A percentile compares a stretch with the other conserved stretches of the same genome.
Conservation (phyloP, 2,329 filamentous ascomycete genomes). For the Alternaria burnsii region DNA sequence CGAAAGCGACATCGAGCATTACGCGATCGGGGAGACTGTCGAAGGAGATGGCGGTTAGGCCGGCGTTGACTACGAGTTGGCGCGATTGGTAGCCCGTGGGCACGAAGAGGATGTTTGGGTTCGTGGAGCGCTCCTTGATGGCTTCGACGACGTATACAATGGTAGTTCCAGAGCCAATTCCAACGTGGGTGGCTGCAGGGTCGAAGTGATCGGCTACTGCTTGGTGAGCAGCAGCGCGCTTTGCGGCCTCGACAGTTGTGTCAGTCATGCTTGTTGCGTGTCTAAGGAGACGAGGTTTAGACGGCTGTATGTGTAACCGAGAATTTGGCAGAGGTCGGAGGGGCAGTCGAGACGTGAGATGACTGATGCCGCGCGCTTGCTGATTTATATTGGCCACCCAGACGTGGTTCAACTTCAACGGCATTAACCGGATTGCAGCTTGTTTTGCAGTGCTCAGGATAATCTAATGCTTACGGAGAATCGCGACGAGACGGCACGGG, state of each 20-base stretch:
- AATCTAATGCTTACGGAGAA: background rate
- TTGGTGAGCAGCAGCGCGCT: slow-evolving; percentile 75
- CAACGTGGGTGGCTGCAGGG: slow-evolving; percentile 69
- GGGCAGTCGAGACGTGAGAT: slow-evolving; percentile 32
- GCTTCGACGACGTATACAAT: slow-evolving; percentile 87
- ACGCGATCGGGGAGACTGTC: slow-evolving; percentile 72
- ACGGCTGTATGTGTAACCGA: slow-evolving; percentile 10
- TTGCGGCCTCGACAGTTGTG: slow-evolving; percentile 70
- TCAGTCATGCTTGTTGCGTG: slow-evolving; percentile 40
- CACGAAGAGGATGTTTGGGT: slow-evolving; percentile 76
- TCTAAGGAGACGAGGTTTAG: background rate
- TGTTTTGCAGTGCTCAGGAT: background rate
- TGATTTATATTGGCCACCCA: slow-evolving; percentile 32
- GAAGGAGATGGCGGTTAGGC: slow-evolving; percentile 78
- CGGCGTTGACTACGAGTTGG: slow-evolving; percentile 81
- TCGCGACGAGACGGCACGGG: background rate
- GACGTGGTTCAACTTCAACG: slow-evolving; percentile 11
- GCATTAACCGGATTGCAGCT: slow-evolving; percentile 25
- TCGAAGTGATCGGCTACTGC: slow-evolving; percentile 77
- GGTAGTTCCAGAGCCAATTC: slow-evolving; percentile 82
- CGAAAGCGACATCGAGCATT: slow-evolving; percentile 87
- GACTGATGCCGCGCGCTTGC: slow-evolving; percentile 40
- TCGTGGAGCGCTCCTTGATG: slow-evolving; percentile 61
- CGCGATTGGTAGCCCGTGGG: slow-evolving; percentile 93
- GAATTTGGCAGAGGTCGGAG: slow-evolving; percentile 26